Percentiles rank a stretch among this genome's conserved stretches.
phyloP scores from a whole-genome alignment of 176 grass and related monocot species.

The Oryza australiensis region DNA sequence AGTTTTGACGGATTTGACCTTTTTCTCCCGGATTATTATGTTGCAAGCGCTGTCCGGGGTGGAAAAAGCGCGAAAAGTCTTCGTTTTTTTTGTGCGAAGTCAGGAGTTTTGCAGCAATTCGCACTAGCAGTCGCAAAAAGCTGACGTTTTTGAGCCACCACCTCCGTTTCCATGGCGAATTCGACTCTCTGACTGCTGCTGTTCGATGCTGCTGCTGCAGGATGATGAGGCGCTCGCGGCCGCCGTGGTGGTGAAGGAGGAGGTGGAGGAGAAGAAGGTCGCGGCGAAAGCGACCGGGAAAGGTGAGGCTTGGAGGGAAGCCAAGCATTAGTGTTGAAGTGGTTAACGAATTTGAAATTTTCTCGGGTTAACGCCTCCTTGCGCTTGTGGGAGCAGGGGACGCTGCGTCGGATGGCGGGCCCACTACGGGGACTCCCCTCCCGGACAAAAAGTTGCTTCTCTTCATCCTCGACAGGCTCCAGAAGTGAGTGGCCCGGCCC shows the following conservation, averaged over 20 bases:
- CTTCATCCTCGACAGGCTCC: conserved; percentile 73
- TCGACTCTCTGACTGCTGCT: conserved; percentile 17
- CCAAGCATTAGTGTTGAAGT: conserved; percentile 48
- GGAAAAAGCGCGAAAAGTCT: conserved; percentile 33
- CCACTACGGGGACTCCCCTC: conserved; percentile 51
- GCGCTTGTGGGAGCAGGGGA: conserved; percentile 52
- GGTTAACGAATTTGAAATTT: conserved; percentile 48
- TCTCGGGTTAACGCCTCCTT: conserved; percentile 37
- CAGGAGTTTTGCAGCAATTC: conserved; percentile 22
- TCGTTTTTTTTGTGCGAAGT: conserved; percentile 30
- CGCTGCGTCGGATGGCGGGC: conserved; percentile 51
- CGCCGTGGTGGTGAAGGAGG: background rate
- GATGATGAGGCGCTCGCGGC: conserved; percentile 37
- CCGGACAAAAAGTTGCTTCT: conserved; percentile 69
- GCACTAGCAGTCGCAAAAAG: background rate
- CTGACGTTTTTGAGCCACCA: background rate
- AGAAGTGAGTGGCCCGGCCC: conserved; percentile 68
- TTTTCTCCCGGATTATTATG: conserved; percentile 34
- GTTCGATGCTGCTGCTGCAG: conserved; percentile 19
- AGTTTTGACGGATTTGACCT: conserved; percentile 57
- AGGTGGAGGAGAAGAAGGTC: conserved; percentile 32
- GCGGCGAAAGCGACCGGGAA: conserved; percentile 60
- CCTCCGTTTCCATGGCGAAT: conserved; percentile 11
- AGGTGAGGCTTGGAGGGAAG: conserved; percentile 68
- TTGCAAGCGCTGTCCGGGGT: conserved; percentile 8